These are phyloP conservation scores for Xylariaceae sp. DNA, from an alignment of 2,329 filamentous ascomycete genomes.

Conservation along the genomic window DNA sequence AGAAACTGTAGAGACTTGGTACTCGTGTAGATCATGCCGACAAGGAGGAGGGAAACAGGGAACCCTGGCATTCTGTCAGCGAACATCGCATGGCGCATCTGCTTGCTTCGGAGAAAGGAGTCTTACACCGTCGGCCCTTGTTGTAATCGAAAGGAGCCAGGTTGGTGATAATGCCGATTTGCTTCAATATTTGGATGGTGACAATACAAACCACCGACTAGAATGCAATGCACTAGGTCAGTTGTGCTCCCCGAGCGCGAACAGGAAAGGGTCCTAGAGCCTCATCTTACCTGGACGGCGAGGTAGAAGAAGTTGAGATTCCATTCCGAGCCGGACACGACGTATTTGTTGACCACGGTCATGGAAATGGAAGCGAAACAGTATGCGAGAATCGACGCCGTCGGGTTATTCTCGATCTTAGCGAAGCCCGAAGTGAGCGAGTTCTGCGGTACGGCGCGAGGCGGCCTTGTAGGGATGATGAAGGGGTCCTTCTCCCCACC, in stretches of 20 bases:
- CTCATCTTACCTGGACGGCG: conserved; percentile 80
- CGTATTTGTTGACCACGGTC: conserved; percentile 99
- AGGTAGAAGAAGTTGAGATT: conserved; percentile 97
- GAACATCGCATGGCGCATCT: conserved; percentile 3
- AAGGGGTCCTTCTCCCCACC: conserved; percentile 50
- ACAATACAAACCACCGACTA: conserved; percentile 85
- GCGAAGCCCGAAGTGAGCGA: conserved; percentile 34
- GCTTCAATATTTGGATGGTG: conserved; percentile 79
- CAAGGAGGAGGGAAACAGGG: conserved; percentile 88
- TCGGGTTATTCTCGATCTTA: conserved; percentile 67
- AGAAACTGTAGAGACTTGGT: conserved; percentile 95
- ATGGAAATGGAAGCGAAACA: conserved; percentile 96
- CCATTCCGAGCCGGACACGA: conserved; percentile 83
- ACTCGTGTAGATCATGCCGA: conserved; percentile 98
- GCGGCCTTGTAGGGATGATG: conserved; percentile 33
- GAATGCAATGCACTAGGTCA: conserved; percentile 14
- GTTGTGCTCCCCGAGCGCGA: conserved; percentile 5
- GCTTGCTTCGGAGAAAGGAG: background rate
- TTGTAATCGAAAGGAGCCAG: conserved; percentile 75
- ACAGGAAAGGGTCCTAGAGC: background rate
- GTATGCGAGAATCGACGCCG: conserved; percentile 79
- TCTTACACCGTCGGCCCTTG: conserved; percentile 86
- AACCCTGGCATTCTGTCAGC: conserved; percentile 62
- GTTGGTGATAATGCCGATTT: conserved; percentile 74
- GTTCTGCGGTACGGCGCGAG: conserved; percentile 37